Conservation (phyloP, 1,284 basidiomycete species). For the Ceratobasidium papillatum region DNA sequence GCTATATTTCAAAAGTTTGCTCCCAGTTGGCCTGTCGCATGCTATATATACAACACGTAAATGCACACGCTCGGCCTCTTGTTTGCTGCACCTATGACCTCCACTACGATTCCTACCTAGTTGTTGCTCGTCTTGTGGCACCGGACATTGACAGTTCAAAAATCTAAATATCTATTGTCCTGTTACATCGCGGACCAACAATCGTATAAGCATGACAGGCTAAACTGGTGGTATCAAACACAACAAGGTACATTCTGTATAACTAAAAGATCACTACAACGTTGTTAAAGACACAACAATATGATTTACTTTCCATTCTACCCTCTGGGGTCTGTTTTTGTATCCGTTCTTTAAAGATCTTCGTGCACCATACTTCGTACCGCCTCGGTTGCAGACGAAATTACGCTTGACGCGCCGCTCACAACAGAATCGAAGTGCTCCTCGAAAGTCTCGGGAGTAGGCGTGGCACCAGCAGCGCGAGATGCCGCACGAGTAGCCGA, state of each 20-base stretch:
- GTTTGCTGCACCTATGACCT: neutral
- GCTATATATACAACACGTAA: neutral
- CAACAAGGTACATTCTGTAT: slow-evolving; percentile 9
- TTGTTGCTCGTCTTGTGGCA: neutral
- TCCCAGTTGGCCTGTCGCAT: neutral
- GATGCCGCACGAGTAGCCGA: slow-evolving; percentile 31
- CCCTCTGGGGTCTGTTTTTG: neutral
- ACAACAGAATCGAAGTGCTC: slow-evolving; percentile 28
- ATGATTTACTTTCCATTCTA: neutral
- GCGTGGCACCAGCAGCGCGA: slow-evolving; percentile 23
- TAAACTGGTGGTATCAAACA: slow-evolving; percentile 12
- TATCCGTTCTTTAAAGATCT: slow-evolving; percentile 8
- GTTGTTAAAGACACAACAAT: neutral
- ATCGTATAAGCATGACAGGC: neutral
- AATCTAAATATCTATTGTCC: neutral
- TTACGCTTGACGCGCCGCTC: neutral
- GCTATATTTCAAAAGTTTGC: neutral
- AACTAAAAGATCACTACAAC: neutral
- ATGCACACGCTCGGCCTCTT: neutral
- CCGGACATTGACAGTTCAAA: neutral
- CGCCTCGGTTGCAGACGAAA: slow-evolving; percentile 20
- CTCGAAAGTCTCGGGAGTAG: slow-evolving; percentile 23
- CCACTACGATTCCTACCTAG: too few species aligned
- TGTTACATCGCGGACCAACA: neutral
- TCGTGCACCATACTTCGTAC: slow-evolving; percentile 28